These are phyloP conservation scores for Chlorociboria aeruginascens DNA, from an alignment of 495 filamentous ascomycete species.

Conservation along the genomic window DNA sequence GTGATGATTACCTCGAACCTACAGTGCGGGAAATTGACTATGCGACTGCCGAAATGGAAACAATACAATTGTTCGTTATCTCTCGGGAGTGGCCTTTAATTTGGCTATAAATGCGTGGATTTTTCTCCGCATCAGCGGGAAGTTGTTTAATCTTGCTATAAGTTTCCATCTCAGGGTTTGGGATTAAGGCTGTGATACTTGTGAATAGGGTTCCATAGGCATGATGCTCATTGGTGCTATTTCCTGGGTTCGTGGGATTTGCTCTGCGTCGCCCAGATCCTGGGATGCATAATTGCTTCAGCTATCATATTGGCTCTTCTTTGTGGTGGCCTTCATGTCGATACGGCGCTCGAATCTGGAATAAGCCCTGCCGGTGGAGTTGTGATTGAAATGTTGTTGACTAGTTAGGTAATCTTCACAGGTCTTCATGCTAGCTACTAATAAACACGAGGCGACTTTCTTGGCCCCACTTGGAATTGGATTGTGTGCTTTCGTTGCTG, in stretches of 20 bases:
- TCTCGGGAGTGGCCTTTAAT: slow-evolving; percentile 43
- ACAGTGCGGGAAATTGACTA: not conserved
- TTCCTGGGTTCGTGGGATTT: slow-evolving; percentile 32
- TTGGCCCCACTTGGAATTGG: slow-evolving; percentile 44
- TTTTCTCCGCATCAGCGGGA: slow-evolving; percentile 53
- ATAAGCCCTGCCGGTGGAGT: slow-evolving; percentile 37
- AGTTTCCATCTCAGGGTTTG: slow-evolving; percentile 10
- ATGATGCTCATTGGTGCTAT: slow-evolving; percentile 47
- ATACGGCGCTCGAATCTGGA: slow-evolving; percentile 28
- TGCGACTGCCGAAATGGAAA: slow-evolving; percentile 2
- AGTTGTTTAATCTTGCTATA: slow-evolving; percentile 55
- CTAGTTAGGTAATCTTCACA: slow-evolving; percentile 38
- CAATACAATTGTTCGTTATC: slow-evolving; percentile 49
- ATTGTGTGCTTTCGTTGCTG: slow-evolving; percentile 36
- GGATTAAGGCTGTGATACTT: slow-evolving; percentile 28
- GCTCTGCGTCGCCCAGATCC: slow-evolving; percentile 41
- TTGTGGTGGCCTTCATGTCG: slow-evolving; percentile 34
- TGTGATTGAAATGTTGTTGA: slow-evolving; percentile 45
- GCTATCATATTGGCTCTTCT: slow-evolving; percentile 40
- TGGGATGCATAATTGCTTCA: slow-evolving; percentile 42
- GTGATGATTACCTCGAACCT: slow-evolving; percentile 28
- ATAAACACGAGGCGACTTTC: slow-evolving; percentile 40
- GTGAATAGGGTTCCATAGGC: slow-evolving; percentile 35
- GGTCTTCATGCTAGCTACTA: slow-evolving; percentile 47
- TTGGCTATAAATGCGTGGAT: slow-evolving; percentile 52